These are phyloP conservation scores for Murraya paniculata DNA, from an alignment of 345 rosid species.

Conservation along the genomic window DNA sequence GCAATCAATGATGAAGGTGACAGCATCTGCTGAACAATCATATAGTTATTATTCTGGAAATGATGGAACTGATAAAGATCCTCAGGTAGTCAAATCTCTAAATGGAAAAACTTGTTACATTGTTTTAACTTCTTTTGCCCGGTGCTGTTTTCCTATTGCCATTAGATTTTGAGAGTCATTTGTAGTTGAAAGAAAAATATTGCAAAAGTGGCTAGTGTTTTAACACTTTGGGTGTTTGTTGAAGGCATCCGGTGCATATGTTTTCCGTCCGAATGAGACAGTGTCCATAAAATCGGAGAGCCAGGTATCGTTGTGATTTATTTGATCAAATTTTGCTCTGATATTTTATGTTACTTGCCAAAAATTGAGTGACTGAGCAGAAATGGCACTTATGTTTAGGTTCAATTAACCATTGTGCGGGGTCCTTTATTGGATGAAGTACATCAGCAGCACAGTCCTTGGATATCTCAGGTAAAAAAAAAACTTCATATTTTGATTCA, in stretches of 20 bases:
- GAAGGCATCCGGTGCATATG: slow-evolving; percentile 96
- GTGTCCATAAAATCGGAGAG: slow-evolving; percentile 43
- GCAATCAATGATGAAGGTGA: slow-evolving; percentile 37
- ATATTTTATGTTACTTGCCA: neutral
- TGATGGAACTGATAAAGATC: slow-evolving; percentile 84
- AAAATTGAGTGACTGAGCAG: slow-evolving; percentile 6
- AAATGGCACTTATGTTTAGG: slow-evolving; percentile 38
- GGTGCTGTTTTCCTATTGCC: neutral
- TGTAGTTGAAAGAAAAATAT: slow-evolving; percentile 6
- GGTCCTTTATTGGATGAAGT: slow-evolving; percentile 91
- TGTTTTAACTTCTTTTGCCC: neutral
- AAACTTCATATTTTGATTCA: slow-evolving; percentile 5
- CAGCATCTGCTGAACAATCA: slow-evolving; percentile 56
- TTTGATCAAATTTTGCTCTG: slow-evolving; percentile 1
- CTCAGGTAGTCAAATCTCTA: slow-evolving; percentile 59
- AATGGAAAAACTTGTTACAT: slow-evolving; percentile 3
- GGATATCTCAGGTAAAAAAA: slow-evolving; percentile 79
- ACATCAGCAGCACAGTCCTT: slow-evolving; percentile 63
- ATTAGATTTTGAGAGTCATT: slow-evolving; percentile 2
- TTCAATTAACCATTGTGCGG: slow-evolving; percentile 52
- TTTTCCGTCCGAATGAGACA: slow-evolving; percentile 78
- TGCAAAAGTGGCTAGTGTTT: neutral
- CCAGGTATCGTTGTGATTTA: slow-evolving; percentile 45
- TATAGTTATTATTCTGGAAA: slow-evolving; percentile 81
- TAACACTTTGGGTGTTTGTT: slow-evolving; percentile 15